Evolutionary conservation across 441 rosid genomes (phyloP).

Genomic region (Populus hybrid): DNA sequence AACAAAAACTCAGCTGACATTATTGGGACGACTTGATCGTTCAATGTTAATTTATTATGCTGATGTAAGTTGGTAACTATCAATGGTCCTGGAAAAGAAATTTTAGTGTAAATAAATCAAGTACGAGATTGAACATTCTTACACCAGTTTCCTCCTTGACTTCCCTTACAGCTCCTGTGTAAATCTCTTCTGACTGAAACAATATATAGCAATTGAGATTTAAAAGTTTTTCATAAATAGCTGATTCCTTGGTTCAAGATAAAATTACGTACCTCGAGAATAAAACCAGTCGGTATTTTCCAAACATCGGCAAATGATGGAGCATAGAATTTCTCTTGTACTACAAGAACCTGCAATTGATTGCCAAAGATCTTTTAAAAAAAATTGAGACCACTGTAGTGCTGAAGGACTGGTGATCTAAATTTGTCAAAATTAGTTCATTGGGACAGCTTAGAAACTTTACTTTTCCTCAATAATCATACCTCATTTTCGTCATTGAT

Average conservation of each 20-base stretch:
- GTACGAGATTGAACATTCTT: constrained; percentile 16
- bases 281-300: constrained; percentile 96
- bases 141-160: constrained; percentile 97
- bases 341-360: constrained; percentile 78
- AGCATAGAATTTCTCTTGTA: constrained; percentile 79
- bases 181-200: constrained; percentile 82
- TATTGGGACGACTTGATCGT: background rate
- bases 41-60: background rate
- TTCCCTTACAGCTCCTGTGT: constrained; percentile 78
- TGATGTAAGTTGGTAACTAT: background rate
- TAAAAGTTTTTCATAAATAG: background rate
- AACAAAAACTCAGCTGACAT: constrained; percentile 13
- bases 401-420: background rate
- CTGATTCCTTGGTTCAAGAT: background rate
- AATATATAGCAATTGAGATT: background rate
- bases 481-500: constrained; percentile 80
- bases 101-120: background rate
- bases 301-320: constrained; percentile 58
- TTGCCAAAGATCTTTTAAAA: background rate
- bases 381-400: background rate
- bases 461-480: background rate
- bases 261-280: constrained; percentile 54
- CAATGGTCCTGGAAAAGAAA: too few species aligned
- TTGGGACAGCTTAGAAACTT: background rate
- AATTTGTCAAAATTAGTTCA: background rate